Percentiles rank a stretch among this genome's conserved stretches.
Evolutionary conservation across 2,329 filamentous ascomycete genomes (phyloP).

Genomic region (Talaromyces sp.): DNA sequence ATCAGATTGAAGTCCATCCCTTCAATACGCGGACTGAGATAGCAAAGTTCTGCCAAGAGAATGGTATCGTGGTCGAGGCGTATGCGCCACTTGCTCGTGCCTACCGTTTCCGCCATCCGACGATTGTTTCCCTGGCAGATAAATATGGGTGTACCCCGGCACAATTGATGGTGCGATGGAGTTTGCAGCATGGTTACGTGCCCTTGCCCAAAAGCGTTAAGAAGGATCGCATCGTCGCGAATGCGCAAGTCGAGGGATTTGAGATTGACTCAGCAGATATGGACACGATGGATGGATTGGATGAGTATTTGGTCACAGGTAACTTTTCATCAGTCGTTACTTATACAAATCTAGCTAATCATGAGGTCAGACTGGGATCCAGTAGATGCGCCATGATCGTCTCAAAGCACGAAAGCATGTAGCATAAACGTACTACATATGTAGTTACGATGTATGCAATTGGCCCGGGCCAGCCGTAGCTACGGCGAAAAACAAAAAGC

Average conservation of each 20-base stretch:
- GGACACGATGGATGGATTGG: slow-evolving; percentile 59
- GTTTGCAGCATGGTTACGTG: slow-evolving; percentile 69
- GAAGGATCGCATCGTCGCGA: slow-evolving; percentile 61
- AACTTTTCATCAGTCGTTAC: slow-evolving; percentile 35
- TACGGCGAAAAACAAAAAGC: neutral
- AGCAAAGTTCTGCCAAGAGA: slow-evolving; percentile 60
- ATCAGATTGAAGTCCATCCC: slow-evolving; percentile 78
- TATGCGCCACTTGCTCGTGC: slow-evolving; percentile 75
- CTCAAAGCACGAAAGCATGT: neutral
- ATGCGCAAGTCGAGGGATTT: slow-evolving; percentile 55
- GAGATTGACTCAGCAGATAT: slow-evolving; percentile 63
- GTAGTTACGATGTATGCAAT: neutral
- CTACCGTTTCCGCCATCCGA: slow-evolving; percentile 65
- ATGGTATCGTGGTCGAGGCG: slow-evolving; percentile 70
- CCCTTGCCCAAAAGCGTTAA: slow-evolving; percentile 70
- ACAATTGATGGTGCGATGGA: slow-evolving; percentile 76
- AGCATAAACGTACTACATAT: neutral
- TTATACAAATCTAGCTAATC: neutral
- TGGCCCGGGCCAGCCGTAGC: neutral
- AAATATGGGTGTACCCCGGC: slow-evolving; percentile 69
- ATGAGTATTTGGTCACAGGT: slow-evolving; percentile 72
- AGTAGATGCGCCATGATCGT: slow-evolving; percentile 21
- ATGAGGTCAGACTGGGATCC: slow-evolving; percentile 23
- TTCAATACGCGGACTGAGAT: slow-evolving; percentile 74
- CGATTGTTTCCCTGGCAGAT: slow-evolving; percentile 58